phyloP scores from a whole-genome alignment of 768 basidiomycete species.

The Mycena alexandri region DNA sequence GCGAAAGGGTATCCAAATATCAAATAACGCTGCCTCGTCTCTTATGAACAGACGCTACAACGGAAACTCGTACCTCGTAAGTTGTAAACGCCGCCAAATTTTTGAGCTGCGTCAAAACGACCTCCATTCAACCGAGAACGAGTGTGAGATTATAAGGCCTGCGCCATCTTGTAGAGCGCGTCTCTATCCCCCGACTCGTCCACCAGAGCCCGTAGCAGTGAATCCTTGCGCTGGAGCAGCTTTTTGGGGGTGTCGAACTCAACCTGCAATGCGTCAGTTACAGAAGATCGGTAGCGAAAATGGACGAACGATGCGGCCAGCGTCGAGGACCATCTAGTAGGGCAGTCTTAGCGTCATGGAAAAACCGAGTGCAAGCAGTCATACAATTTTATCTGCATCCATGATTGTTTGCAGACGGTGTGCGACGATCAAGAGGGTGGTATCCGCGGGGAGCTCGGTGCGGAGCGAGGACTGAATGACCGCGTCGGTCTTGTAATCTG shows the following conservation, averaged over 20 bases:
- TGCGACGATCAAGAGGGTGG: slow-evolving; percentile 42
- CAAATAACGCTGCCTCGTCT: no score
- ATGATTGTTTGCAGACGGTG: slow-evolving; percentile 45
- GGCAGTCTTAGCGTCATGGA: not conserved
- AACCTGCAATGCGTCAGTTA: not conserved
- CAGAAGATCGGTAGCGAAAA: no score
- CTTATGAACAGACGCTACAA: no score
- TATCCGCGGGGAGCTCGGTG: slow-evolving; percentile 42
- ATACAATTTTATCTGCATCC: slow-evolving; percentile 47
- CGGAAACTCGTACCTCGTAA: no score
- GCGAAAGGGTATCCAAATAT: no score
- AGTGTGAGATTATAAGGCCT: no score
- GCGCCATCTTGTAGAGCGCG: slow-evolving; percentile 10
- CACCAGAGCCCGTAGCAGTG: slow-evolving; percentile 64
- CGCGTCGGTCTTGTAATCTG: slow-evolving; percentile 52
- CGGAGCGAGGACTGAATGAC: slow-evolving; percentile 59
- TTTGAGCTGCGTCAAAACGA: no score
- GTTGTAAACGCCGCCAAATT: no score
- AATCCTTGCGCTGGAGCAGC: slow-evolving; percentile 62
- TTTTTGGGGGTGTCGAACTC: slow-evolving; percentile 57
- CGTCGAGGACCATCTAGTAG: slow-evolving; percentile 22
- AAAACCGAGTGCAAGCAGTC: slow-evolving; percentile 40
- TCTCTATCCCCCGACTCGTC: slow-evolving; percentile 66
- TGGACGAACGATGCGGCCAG: slow-evolving; percentile 11
- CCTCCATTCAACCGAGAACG: no score